Evolutionary conservation across 139 green algal species (phyloP).

Genomic region (Marvania coccoides): DNA sequence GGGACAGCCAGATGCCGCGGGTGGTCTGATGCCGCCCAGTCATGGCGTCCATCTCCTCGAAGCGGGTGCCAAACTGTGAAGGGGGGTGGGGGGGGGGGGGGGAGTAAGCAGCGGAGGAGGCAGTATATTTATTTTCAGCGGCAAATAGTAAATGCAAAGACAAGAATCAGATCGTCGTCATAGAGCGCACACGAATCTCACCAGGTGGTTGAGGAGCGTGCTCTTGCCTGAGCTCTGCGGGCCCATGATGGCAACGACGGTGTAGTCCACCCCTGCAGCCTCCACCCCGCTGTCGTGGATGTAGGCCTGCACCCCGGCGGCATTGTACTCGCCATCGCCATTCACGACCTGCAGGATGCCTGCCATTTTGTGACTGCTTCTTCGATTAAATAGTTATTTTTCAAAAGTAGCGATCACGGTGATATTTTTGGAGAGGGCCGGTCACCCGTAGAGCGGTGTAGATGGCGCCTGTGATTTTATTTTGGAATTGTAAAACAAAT

Average conservation of each 20-base stretch:
- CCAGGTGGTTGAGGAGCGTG: slow-evolving; percentile 85
- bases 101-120: neutral
- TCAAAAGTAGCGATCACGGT: too few relatives aligned
- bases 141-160: too few relatives aligned
- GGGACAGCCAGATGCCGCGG: slow-evolving; percentile 81
- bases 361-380: too few relatives aligned
- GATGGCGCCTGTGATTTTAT: too few relatives aligned
- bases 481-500: too few relatives aligned
- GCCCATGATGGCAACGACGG: slow-evolving; percentile 93
- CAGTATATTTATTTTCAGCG: neutral
- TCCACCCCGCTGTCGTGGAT: slow-evolving; percentile 26
- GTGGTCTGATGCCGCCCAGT: slow-evolving; percentile 80
- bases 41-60: slow-evolving; percentile 94
- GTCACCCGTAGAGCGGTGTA: too few relatives aligned
- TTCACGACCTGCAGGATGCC: slow-evolving; percentile 53
- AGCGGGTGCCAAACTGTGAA: slow-evolving; percentile 84
- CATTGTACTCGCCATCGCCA: slow-evolving; percentile 50
- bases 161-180: neutral
- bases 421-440: too few relatives aligned
- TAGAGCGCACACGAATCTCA: slow-evolving; percentile 18
- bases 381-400: too few relatives aligned
- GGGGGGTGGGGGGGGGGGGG: neutral
- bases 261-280: slow-evolving; percentile 57
- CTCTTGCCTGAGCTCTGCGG: slow-evolving; percentile 91
- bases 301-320: slow-evolving; percentile 31